phyloP scores from a whole-genome alignment of 2,329 filamentous ascomycete genomes.

The Hypomyces rosellus region DNA sequence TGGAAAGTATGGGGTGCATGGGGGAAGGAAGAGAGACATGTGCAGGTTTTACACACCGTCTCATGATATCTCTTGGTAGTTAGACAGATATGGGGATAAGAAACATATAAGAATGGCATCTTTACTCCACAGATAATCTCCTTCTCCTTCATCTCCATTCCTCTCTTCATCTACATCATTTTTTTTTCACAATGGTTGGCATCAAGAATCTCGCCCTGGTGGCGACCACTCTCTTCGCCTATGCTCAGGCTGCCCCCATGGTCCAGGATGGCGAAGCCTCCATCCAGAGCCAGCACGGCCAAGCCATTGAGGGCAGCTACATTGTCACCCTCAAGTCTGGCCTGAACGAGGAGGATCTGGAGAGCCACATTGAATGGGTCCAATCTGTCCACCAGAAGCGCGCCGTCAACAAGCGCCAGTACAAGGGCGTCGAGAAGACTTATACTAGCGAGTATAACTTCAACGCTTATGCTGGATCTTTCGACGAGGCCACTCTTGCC shows the following conservation, averaged over 20 bases:
- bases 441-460: conserved; percentile 26
- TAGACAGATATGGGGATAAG: too few species aligned
- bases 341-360: conserved; percentile 31
- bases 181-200: conserved; percentile 23
- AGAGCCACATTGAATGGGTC: conserved; percentile 42
- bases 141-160: background rate
- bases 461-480: conserved; percentile 38
- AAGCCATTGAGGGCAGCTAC: conserved; percentile 39
- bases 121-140: background rate
- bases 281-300: conserved; percentile 4
- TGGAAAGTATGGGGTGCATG: too few species aligned
- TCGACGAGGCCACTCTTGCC: conserved; percentile 35
- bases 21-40: too few species aligned
- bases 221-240: conserved; percentile 20
- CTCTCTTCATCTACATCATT: background rate
- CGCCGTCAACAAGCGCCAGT: conserved; percentile 42
- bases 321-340: conserved; percentile 57
- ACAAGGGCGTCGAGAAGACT: conserved; percentile 28
- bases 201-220: conserved; percentile 22
- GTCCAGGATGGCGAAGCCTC: conserved; percentile 13
- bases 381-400: conserved; percentile 45
- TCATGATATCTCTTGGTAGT: too few species aligned
- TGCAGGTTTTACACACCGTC: too few species aligned
- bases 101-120: background rate
- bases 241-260: conserved; percentile 16